Percentiles rank a stretch among this genome's conserved stretches.
phyloP scores from a whole-genome alignment of 495 filamentous ascomycete genomes.

The Xylaria telfairii region DNA sequence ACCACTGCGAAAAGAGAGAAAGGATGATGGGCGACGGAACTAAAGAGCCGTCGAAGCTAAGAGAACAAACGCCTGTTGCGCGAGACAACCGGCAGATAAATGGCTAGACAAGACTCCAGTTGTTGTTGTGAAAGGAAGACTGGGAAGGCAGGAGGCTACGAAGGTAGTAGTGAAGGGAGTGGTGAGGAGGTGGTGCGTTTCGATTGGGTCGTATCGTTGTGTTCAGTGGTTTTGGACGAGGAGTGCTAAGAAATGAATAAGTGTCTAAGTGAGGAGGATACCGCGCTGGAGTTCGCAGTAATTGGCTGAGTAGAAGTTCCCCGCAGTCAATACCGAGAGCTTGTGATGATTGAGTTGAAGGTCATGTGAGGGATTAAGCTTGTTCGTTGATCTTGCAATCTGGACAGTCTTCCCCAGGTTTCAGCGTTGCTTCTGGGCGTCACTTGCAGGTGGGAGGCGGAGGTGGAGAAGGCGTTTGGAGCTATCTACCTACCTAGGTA shows the following conservation, averaged over 20 bases:
- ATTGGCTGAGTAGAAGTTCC: background rate
- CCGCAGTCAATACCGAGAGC: background rate
- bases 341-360: conserved; percentile 16
- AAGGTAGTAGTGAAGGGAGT: background rate
- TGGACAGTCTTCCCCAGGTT: conserved; percentile 22
- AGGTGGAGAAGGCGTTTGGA: conserved; percentile 33
- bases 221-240: background rate
- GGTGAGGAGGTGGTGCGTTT: conserved; percentile 6
- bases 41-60: background rate
- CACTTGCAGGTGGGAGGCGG: conserved; percentile 21
- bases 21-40: conserved; percentile 18
- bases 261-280: background rate
- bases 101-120: background rate
- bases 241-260: background rate
- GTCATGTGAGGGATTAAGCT: conserved; percentile 18
- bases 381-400: conserved; percentile 1
- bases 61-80: conserved; percentile 5
- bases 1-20: conserved; percentile 12
- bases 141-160: background rate
- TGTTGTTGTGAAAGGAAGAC: background rate
- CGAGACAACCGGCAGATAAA: background rate
- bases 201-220: background rate
- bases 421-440: conserved; percentile 13
- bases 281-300: background rate
- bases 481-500: conserved; percentile 10